phyloP scores from a whole-genome alignment of 2,329 filamentous ascomycete genomes.

The Calonectria pteridis region DNA sequence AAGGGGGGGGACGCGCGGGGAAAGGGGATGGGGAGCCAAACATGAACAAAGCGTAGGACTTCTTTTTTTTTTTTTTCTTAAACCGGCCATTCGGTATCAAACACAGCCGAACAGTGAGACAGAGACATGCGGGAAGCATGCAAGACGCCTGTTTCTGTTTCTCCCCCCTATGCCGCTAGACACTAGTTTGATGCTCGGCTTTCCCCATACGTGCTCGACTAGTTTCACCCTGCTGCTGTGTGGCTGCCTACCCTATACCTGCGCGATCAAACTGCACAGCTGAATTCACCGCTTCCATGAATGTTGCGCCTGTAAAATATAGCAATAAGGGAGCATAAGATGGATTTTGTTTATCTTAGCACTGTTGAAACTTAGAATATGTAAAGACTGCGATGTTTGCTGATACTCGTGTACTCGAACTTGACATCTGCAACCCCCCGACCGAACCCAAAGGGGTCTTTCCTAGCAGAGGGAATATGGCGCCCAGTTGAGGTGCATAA shows the following conservation, averaged over 20 bases:
- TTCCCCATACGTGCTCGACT: not conserved
- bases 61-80: not conserved
- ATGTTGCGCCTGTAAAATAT: not conserved
- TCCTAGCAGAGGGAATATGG: not conserved
- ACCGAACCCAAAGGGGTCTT: too few relatives aligned
- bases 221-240: not conserved
- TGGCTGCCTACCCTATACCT: not conserved
- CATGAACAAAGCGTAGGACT: not conserved
- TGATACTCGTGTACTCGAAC: too few relatives aligned
- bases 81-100: not conserved
- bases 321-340: not conserved
- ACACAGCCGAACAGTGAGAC: too few relatives aligned
- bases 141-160: not conserved
- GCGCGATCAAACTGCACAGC: not conserved
- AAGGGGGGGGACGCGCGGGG: not conserved
- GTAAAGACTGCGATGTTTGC: too few relatives aligned
- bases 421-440: too few relatives aligned
- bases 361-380: too few relatives aligned
- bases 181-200: not conserved
- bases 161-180: not conserved
- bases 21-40: not conserved
- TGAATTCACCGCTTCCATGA: not conserved
- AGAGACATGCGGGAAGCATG: not conserved
- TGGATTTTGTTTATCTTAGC: too few relatives aligned
- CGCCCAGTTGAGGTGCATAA: not conserved